These are phyloP conservation scores for Cyclotella cryptica DNA, from an alignment of 108 stramenopile species.

Conservation along the genomic window DNA sequence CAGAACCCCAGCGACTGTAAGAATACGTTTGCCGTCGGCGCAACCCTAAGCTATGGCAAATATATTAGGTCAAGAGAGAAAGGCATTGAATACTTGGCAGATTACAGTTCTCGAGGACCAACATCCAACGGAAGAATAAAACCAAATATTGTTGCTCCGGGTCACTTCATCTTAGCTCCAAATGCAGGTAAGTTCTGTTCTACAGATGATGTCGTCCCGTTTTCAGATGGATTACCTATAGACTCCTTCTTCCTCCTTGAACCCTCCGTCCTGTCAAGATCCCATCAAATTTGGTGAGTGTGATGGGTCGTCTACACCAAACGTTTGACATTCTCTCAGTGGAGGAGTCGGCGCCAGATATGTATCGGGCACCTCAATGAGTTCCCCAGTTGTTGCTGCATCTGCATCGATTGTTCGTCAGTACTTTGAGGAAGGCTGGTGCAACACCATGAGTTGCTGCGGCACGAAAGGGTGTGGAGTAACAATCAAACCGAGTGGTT, in stretches of 20 bases:
- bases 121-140: constrained; percentile 79
- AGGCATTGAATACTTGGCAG: constrained; percentile 66
- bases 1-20: constrained; percentile 72
- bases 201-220: too few species aligned
- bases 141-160: constrained; percentile 85
- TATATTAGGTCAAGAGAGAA: constrained; percentile 42
- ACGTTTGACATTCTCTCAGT: background rate
- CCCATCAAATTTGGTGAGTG: constrained; percentile 42
- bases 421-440: constrained; percentile 75
- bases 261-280: too few species aligned
- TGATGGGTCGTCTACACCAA: constrained; percentile 36
- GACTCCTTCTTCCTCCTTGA: too few species aligned
- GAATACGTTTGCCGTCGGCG: constrained; percentile 71
- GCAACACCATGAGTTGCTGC: constrained; percentile 42
- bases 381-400: constrained; percentile 82
- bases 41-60: constrained; percentile 48
- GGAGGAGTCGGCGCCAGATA: constrained; percentile 28
- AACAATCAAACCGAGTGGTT: constrained; percentile 63
- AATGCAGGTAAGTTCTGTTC: constrained; percentile 25
- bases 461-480: constrained; percentile 61
- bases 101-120: constrained; percentile 72
- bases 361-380: constrained; percentile 68
- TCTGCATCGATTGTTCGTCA: constrained; percentile 80
- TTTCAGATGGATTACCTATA: too few species aligned
- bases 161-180: constrained; percentile 65